Evolutionary conservation across 2,329 filamentous ascomycete genomes (phyloP), one percentile per base, ranked within the genome.

Genomic region (Nemania diffusa): DNA sequence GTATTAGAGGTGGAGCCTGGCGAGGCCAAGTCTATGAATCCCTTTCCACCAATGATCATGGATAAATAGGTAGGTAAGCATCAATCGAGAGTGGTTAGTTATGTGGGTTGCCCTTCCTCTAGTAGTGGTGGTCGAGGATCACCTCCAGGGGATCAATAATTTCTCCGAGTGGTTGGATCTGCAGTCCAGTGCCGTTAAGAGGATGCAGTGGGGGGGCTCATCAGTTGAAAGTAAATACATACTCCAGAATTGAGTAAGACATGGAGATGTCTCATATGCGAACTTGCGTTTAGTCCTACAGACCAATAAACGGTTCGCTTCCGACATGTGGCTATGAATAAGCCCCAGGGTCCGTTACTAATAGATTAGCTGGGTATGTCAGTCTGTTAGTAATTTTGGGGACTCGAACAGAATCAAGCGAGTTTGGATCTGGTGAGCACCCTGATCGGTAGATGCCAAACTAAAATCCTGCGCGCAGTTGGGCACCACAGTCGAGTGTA

Each of bases 91-190:
- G 57, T 64, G 55, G 40, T 17, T 29, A 29, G 37, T 48, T 17
- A n/a, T 34, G 52, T 53, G 44, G 29, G 27, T 56, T 51, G 11
- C 13, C 48, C 8, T 52, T 24, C 56, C 64, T 53, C 67, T 51
- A 67, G 63, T 51, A 67, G 63, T 59, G 27, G 32, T 60, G 34
- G 34, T 57, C 55, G 44, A 57, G 59, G 34, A 61, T 61, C 13
- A 57, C 24, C 53, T 52, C 60, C 51, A 67, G 58, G 20, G 24
- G 40, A 57, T 64, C 40, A n/a, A 61, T 6, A 64, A 67, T 67
- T 67, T 69, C 57, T 69, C 67, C 67, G 67, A 67, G 56, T 67
- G 63, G 63, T 60, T 20, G 32, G 51, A 42, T 61, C 60, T 52
- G 55, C 52, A 48, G 56, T 66, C 63, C 22, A 40, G 53, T 65